A percentile compares a stretch with the other conserved stretches of the same genome.
These are phyloP conservation scores for Kwoniella dejecticola DNA, from an alignment of 768 basidiomycete species.

Conservation along the genomic window DNA sequence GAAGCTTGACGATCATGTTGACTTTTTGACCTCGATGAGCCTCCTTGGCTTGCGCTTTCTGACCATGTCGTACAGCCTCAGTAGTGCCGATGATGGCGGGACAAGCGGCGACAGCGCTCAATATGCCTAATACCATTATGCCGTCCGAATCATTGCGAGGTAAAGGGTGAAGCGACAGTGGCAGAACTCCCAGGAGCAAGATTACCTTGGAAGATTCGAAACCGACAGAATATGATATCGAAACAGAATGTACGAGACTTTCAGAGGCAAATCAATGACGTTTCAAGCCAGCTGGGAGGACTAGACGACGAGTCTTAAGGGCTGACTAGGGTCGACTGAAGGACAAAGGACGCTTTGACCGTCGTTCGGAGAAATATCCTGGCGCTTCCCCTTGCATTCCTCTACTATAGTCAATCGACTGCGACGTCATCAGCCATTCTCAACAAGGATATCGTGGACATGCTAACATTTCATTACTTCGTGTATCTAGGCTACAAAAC, in stretches of 20 bases:
- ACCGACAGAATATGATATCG: too few species aligned
- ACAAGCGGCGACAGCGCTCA: slow-evolving; percentile 21
- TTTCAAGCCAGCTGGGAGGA: too few species aligned
- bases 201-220: background rate
- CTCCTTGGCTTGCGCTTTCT: slow-evolving; percentile 19
- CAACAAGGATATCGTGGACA: too few species aligned
- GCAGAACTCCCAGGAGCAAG: too few species aligned
- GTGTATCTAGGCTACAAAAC: too few species aligned
- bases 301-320: too few species aligned
- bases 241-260: too few species aligned
- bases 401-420: too few species aligned
- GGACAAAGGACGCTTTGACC: slow-evolving; percentile 11
- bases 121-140: slow-evolving; percentile 19
- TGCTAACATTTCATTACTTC: too few species aligned
- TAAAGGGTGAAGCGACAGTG: too few species aligned
- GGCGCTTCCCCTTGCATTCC: too few species aligned
- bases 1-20: slow-evolving; percentile 14
- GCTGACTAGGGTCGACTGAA: background rate
- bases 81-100: slow-evolving; percentile 22
- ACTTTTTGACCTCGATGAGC: slow-evolving; percentile 23
- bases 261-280: slow-evolving; percentile 7
- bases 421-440: too few species aligned
- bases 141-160: background rate
- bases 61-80: slow-evolving; percentile 20
- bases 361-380: slow-evolving; percentile 3